Conservation (phyloP, 208 protist genomes). For the Leishmania mexicana region DNA sequence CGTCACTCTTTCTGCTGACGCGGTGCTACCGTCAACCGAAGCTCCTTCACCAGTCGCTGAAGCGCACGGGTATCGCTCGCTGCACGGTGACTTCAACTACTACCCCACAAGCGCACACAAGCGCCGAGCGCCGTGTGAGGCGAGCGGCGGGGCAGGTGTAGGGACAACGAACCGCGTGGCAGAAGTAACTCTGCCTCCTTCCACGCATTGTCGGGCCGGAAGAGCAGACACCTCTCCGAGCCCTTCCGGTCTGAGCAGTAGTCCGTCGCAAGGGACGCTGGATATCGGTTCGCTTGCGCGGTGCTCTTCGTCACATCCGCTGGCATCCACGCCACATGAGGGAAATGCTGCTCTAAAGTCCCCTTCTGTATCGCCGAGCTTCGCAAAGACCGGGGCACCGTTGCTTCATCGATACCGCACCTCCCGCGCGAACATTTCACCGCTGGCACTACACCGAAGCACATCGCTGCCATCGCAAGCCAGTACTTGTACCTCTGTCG, state of each 20-base stretch:
- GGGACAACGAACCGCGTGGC: background rate
- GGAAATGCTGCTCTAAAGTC: background rate
- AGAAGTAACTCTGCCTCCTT: background rate
- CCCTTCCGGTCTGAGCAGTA: conserved; percentile 22
- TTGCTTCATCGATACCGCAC: conserved; percentile 45
- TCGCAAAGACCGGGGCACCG: conserved; percentile 14
- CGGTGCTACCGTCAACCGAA: background rate
- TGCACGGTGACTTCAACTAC: conserved; percentile 43
- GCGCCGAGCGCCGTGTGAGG: conserved; percentile 1
- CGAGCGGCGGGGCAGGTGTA: background rate
- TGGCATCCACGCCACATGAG: background rate
- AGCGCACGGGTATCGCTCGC: conserved; percentile 25
- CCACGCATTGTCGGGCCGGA: background rate
- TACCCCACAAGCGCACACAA: conserved; percentile 56
- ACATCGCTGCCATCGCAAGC: conserved; percentile 2
- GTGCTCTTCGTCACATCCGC: conserved; percentile 12
- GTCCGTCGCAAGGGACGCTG: conserved; percentile 10
- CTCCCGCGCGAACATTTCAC: background rate
- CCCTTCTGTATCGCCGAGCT: background rate
- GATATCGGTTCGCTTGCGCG: background rate
- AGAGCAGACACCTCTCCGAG: conserved; percentile 8
- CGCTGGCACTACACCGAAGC: conserved; percentile 3
- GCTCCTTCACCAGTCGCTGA: background rate
- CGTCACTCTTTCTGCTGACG: background rate
- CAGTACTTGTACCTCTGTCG: background rate